These are phyloP conservation scores for Hysterangium stoloniferum DNA, from an alignment of 768 basidiomycete genomes.

Conservation along the genomic window DNA sequence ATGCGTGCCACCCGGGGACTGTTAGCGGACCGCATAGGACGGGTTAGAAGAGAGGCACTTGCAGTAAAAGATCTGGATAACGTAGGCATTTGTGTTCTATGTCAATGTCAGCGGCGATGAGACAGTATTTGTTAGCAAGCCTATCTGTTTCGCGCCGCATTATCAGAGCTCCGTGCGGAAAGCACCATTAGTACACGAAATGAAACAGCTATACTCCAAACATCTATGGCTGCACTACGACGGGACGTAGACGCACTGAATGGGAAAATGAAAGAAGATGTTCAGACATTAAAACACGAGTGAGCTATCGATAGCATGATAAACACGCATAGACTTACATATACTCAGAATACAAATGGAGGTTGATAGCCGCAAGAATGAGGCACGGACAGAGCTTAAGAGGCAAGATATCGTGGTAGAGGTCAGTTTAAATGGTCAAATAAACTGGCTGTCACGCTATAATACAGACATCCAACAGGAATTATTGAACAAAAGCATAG, in stretches of 20 bases:
- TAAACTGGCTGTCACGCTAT: background rate
- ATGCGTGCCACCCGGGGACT: slow-evolving; percentile 81
- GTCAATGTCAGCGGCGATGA: background rate
- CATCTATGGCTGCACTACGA: slow-evolving; percentile 66
- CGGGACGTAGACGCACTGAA: slow-evolving; percentile 81
- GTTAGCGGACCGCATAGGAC: slow-evolving; percentile 66
- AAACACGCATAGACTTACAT: background rate
- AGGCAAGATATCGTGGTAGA: slow-evolving; percentile 79
- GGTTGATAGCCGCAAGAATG: slow-evolving; percentile 87
- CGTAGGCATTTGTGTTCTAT: slow-evolving; percentile 35
- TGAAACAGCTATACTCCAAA: slow-evolving; percentile 75
- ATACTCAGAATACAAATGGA: slow-evolving; percentile 85
- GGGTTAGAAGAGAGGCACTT: slow-evolving; percentile 64
- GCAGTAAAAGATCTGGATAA: slow-evolving; percentile 76
- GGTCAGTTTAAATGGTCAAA: slow-evolving; percentile 31
- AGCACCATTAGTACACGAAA: slow-evolving; percentile 75
- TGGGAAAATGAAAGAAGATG: slow-evolving; percentile 90
- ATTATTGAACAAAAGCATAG: slow-evolving; percentile 64
- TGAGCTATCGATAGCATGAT: slow-evolving; percentile 32
- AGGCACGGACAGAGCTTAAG: slow-evolving; percentile 78
- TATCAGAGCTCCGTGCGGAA: slow-evolving; percentile 85
- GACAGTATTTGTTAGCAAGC: slow-evolving; percentile 58
- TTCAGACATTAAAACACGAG: slow-evolving; percentile 89
- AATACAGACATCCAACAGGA: slow-evolving; percentile 36
- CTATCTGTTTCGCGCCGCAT: slow-evolving; percentile 88